These are phyloP conservation scores for Helianthus tuberosus DNA, from an alignment of 129 eudicot species.

Conservation along the genomic window DNA sequence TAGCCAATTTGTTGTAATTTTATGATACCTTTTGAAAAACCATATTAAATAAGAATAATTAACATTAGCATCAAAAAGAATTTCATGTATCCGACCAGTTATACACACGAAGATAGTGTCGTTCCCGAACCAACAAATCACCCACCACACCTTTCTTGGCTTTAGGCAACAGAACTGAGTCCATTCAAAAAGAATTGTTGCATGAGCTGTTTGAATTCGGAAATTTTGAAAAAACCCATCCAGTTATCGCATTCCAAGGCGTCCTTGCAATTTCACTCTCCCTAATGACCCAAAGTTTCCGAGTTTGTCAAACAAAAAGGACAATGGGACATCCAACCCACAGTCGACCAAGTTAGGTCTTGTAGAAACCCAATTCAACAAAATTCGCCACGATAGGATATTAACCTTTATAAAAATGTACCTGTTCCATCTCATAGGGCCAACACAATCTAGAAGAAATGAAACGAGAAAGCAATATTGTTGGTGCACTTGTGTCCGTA, in stretches of 20 bases:
- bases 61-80: neutral
- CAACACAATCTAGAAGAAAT: too few species aligned
- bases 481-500: too few species aligned
- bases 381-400: too few species aligned
- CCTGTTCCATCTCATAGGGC: too few species aligned
- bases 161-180: neutral
- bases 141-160: neutral
- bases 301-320: neutral
- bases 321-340: neutral
- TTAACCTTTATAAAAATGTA: too few species aligned
- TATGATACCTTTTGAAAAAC: neutral
- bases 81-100: neutral
- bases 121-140: neutral
- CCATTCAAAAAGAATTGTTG: neutral
- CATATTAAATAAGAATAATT: neutral
- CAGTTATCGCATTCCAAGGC: neutral
- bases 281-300: neutral
- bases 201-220: neutral
- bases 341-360: neutral
- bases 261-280: neutral
- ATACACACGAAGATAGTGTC: neutral
- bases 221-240: neutral
- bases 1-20: neutral
- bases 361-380: too few species aligned
- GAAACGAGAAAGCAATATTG: too few species aligned